Conservation (phyloP, 106 monocot genomes). For the Dendrobium nobile region DNA sequence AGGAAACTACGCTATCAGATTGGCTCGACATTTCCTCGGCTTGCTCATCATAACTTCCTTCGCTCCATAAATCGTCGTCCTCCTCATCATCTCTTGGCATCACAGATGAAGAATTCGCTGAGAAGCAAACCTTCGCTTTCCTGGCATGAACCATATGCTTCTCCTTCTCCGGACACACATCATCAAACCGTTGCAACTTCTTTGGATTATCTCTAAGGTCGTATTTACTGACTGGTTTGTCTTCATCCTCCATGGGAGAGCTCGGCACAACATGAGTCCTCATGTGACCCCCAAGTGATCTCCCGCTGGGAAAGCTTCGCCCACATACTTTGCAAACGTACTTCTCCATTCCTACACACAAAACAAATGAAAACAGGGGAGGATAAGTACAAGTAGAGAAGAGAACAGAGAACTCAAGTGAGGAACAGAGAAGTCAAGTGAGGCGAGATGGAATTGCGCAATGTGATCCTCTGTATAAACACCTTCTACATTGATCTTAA, state of each 20-base stretch:
- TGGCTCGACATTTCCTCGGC: neutral
- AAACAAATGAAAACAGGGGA: neutral
- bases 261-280: slow-evolving; percentile 20
- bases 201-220: neutral
- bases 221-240: neutral
- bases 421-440: neutral
- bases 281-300: slow-evolving; percentile 51
- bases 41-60: neutral
- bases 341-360: slow-evolving; percentile 6
- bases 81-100: neutral
- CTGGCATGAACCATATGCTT: neutral
- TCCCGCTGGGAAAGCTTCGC: slow-evolving; percentile 30
- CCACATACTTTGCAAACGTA: slow-evolving; percentile 31
- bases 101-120: neutral
- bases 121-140: neutral
- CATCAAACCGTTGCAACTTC: neutral
- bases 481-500: neutral
- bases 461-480: neutral
- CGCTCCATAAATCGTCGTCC: neutral
- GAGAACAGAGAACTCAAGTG: neutral
- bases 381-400: no score
- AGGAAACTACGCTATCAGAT: neutral
- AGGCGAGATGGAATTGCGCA: neutral
- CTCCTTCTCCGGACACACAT: neutral
- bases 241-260: neutral